phyloP scores from a whole-genome alignment of 1,139 yeast species.

The Pneumocystis canis region DNA sequence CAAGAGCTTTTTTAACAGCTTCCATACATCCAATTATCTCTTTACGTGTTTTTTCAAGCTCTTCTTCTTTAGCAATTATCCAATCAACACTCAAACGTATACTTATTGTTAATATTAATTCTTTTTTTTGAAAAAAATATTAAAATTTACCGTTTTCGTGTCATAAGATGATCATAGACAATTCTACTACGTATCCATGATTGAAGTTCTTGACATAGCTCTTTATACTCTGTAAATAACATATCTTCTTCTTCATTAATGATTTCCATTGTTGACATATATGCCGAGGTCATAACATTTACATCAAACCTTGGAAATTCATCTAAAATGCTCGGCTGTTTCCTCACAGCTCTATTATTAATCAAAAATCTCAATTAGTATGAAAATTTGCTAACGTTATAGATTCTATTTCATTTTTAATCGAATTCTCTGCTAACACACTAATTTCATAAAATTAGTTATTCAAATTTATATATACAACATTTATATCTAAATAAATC shows the following conservation, averaged over 20 bases:
- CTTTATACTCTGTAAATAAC: neutral
- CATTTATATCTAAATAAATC: neutral
- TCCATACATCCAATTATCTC: neutral
- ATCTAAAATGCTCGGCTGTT: neutral
- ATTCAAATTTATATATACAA: neutral
- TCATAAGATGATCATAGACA: neutral
- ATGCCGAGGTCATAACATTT: neutral
- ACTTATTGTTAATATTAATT: neutral
- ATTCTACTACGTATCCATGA: neutral
- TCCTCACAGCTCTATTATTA: neutral
- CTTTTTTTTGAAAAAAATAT: neutral
- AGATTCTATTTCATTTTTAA: neutral
- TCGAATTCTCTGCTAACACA: neutral
- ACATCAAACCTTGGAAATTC: neutral
- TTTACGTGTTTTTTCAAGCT: neutral
- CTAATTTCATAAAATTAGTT: neutral
- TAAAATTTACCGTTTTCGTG: neutral
- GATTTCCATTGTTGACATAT: neutral
- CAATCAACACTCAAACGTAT: neutral
- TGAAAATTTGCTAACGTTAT: neutral
- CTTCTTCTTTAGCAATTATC: neutral
- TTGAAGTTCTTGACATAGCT: neutral
- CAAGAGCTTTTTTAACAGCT: neutral
- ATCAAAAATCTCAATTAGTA: neutral
- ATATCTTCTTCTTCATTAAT: neutral